A percentile compares a stretch with the other conserved stretches of the same genome.
phyloP scores from a whole-genome alignment of 371 early-diverging fungal species.

The Mucor mucedo region DNA sequence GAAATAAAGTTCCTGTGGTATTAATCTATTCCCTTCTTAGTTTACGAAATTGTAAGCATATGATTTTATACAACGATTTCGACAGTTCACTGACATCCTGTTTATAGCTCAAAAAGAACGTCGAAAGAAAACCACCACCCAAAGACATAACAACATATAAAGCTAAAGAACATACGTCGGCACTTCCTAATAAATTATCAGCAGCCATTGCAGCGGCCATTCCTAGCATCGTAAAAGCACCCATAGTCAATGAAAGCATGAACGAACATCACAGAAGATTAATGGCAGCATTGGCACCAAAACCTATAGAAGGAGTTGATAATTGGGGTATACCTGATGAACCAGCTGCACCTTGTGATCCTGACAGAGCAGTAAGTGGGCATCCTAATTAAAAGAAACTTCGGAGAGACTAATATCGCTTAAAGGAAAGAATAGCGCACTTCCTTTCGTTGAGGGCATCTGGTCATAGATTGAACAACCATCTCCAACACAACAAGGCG shows the following conservation, averaged over 20 bases:
- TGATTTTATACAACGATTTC: background rate
- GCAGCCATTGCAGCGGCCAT: slow-evolving; percentile 2
- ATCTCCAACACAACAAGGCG: slow-evolving; percentile 70
- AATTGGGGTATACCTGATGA: slow-evolving; percentile 61
- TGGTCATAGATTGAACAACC: slow-evolving; percentile 69
- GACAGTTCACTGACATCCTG: background rate
- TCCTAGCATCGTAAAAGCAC: background rate
- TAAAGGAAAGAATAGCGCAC: slow-evolving; percentile 67
- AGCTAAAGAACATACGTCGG: background rate
- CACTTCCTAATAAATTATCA: background rate
- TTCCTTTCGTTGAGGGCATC: slow-evolving; percentile 58
- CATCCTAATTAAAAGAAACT: background rate
- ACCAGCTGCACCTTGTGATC: slow-evolving; percentile 51
- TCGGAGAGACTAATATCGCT: background rate
- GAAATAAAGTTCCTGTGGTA: background rate
- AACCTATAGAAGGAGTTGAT: slow-evolving; percentile 48
- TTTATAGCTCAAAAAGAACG: slow-evolving; percentile 3
- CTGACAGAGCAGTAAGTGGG: slow-evolving; percentile 53
- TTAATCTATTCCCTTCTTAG: slow-evolving; percentile 1
- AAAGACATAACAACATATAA: background rate
- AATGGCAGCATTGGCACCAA: slow-evolving; percentile 32
- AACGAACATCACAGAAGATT: slow-evolving; percentile 26
- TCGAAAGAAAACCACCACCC: background rate
- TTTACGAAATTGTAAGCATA: background rate
- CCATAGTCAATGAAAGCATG: slow-evolving; percentile 6